Evolutionary conservation across 495 filamentous ascomycete species (phyloP), one percentile per base, ranked within the genome.

Genomic region (Friedmanniomyces simplex): DNA sequence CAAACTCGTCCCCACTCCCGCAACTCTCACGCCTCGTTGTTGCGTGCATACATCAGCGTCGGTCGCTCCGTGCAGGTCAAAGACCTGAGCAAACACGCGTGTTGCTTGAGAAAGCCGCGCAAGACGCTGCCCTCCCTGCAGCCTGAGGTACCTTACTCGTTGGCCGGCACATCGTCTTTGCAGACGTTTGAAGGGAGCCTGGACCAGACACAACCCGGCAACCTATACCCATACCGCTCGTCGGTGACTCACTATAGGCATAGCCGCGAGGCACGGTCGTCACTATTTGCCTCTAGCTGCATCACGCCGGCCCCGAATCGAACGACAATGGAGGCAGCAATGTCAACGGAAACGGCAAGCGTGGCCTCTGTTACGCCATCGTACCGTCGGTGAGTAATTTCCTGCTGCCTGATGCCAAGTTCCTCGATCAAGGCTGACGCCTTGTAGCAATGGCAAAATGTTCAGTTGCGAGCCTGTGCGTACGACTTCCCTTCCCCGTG

Each of bases 391-490:
- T 48, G n/a, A 12, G 42, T 36, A 37, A 18, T 52, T 34, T 42
- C 2, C 37, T 24, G 13, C 28, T 46, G 41, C 41, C 14, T 18
- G 16, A n/a, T 30, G 37, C 37, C 25, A 11, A 5, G 18, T n/a
- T 18, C 3, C 13, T 14, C 4, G 18, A 21, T 16, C 32, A 26
- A 22, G n/a, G 52, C 52, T 52, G 16, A 52, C 50, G 50, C 7
- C 5, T n/a, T 21, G 25, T 22, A 45, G 60, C 18, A 63, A 63
- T 39, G 61, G 61, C 36, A 59, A 63, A 37, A n/a, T 63, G 14
- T 63, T 59, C 34, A 59, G 56, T 45, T 63, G 61, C 42, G 61
- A 63, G 37, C 56, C 56, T 7, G 59, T 62, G 39, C 18, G 59
- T 53, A 4, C 36, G 13, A 2, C 26, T 20, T 4, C 4, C 10